Base-by-base conservation (phyloP, 306 rosid species). In the Arachis stenosperma region DNA sequence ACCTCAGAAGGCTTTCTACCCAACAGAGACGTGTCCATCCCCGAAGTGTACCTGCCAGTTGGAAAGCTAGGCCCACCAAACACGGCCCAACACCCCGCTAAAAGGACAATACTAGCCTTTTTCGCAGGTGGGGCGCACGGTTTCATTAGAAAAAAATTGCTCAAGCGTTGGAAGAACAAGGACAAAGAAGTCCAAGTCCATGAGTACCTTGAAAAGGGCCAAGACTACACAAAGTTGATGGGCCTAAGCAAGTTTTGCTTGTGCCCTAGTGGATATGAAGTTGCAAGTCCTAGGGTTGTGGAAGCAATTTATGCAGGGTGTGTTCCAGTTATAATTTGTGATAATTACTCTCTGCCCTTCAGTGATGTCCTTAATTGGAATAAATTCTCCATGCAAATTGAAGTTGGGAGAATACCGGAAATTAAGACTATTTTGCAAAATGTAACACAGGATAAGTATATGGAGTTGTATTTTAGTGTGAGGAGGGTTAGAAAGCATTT, bases 251-350 rank as follows among this genome's bases (percentile, higher is more conserved):
- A 83, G 86, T 92, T 82, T 61, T 92, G 96, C 54, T 78, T 92
- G 77, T 90, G 96, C 75, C 96, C 98, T 0, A 92, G 98, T 63
- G 98, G 96, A 8, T 78, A 71, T 44, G 98, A 90, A 82, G 96
- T 90, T 56, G 95, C 95, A 3, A 92, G 96, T 36, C 98, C 98
- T 2, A 88, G 98, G 74, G 74, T 90, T 30, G 95, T 84, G 69
- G 89, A 87, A 76, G 94, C 98, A 27, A 81, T 90, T 12, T 59
- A 85, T 61, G 89, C 82, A 0, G 94, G 88, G 0, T 90, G 98
- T 75, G 94, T 88, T 2, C 98, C 96, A 0, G 92, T 90, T 50
- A 84, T 92, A 2, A 79, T 92, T 30, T 87, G 88, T 9, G 76
- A 79, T 14, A 75, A 67, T 40, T 92, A 92, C 43, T 44, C 84